These are phyloP conservation scores for Kodamaea sp. DNA, from an alignment of 1,139 yeast species.

Conservation along the genomic window DNA sequence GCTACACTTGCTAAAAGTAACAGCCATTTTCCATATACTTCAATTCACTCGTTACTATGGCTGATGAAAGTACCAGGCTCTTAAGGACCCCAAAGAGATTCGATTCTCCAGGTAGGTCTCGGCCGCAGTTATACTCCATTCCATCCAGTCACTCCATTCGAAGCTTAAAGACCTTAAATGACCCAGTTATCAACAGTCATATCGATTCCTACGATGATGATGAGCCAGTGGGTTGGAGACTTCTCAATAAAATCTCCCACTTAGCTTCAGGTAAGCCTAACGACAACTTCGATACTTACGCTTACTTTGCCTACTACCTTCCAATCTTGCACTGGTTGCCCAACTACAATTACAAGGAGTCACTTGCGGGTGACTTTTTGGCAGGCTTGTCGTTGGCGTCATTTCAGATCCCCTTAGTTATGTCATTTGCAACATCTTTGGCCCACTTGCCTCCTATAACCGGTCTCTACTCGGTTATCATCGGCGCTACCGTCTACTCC, in stretches of 20 bases:
- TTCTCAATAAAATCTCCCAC: conserved; percentile 11
- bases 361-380: conserved; percentile 30
- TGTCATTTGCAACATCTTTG: conserved; percentile 36
- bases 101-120: conserved; percentile 2
- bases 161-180: conserved; percentile 21
- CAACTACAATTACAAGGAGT: conserved; percentile 17
- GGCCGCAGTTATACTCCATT: conserved; percentile 30
- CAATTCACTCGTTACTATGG: conserved; percentile 6
- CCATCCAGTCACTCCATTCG: conserved; percentile 28
- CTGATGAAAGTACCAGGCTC: conserved; percentile 8
- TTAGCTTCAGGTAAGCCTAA: conserved; percentile 6
- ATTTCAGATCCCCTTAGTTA: conserved; percentile 37
- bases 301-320: conserved; percentile 34
- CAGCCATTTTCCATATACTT: too few species aligned
- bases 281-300: conserved; percentile 20
- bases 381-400: conserved; percentile 37
- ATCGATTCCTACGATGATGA: conserved; percentile 4
- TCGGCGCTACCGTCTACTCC: conserved; percentile 30
- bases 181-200: conserved; percentile 21
- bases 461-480: conserved; percentile 32
- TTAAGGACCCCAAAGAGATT: conserved; percentile 2
- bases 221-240: conserved; percentile 11
- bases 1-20: too few species aligned
- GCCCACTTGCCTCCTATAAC: conserved; percentile 35
- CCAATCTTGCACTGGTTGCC: conserved; percentile 37